Percentiles rank a stretch among this genome's conserved stretches.
These are phyloP conservation scores for Saururus chinensis DNA, from an alignment of 164 flowering plant genomes.

Conservation along the genomic window DNA sequence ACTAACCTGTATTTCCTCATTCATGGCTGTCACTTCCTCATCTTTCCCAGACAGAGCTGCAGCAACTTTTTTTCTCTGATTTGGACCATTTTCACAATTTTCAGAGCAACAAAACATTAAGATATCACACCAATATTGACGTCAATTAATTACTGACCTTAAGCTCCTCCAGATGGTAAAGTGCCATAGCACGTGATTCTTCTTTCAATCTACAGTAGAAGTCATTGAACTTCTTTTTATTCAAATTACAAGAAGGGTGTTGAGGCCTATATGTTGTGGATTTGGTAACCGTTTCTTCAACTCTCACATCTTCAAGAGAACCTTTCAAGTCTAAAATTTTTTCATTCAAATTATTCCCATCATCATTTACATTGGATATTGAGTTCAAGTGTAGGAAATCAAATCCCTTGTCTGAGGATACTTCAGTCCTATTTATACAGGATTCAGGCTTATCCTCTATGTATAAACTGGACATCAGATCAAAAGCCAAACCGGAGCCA, in stretches of 20 bases:
- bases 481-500: slow-evolving; percentile 14
- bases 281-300: neutral
- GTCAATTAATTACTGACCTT: slow-evolving; percentile 36
- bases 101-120: slow-evolving; percentile 5
- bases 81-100: slow-evolving; percentile 10
- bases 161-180: slow-evolving; percentile 38
- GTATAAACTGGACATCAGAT: slow-evolving; percentile 32
- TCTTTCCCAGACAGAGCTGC: slow-evolving; percentile 34
- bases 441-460: slow-evolving; percentile 19
- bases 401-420: slow-evolving; percentile 15
- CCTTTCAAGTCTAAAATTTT: slow-evolving; percentile 28
- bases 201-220: slow-evolving; percentile 54
- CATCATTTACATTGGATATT: slow-evolving; percentile 11
- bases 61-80: slow-evolving; percentile 32
- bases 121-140: slow-evolving; percentile 1
- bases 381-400: slow-evolving; percentile 11
- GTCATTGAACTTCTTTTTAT: slow-evolving; percentile 25
- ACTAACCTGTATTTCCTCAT: slow-evolving; percentile 63
- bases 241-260: slow-evolving; percentile 11
- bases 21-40: slow-evolving; percentile 21
- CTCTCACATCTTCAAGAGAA: slow-evolving; percentile 23
- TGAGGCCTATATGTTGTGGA: slow-evolving; percentile 4
- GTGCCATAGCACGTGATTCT: slow-evolving; percentile 25
- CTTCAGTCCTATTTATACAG: slow-evolving; percentile 9
- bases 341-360: slow-evolving; percentile 17